phyloP scores from a whole-genome alignment of 1,284 basidiomycete genomes.

The Ceratobasidium sp. region DNA sequence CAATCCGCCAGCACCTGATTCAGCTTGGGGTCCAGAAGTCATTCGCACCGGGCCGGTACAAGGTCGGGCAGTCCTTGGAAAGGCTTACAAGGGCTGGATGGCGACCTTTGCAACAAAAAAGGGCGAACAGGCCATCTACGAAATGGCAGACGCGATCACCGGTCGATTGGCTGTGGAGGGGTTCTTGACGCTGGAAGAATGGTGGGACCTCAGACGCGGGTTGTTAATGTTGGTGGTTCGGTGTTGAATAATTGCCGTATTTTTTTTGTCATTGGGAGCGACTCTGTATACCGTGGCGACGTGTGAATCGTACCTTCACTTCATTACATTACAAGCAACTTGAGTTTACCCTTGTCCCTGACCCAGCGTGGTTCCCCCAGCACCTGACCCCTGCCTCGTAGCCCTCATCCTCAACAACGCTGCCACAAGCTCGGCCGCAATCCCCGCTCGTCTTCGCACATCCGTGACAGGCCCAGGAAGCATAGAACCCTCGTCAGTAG shows the following conservation, averaged over 20 bases:
- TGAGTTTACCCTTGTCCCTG: background rate
- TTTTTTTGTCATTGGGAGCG: too few species aligned
- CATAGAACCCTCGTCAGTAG: background rate
- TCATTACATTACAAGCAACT: background rate
- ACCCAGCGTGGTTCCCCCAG: too few species aligned
- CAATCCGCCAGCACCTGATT: conserved; percentile 4
- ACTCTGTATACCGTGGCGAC: background rate
- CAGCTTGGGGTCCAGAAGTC: background rate
- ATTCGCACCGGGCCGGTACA: conserved; percentile 12
- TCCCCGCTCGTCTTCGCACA: background rate
- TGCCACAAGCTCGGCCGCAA: background rate
- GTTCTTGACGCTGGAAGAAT: conserved; percentile 26
- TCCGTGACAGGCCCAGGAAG: conserved; percentile 12
- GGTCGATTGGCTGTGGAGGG: conserved; percentile 20
- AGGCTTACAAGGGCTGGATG: background rate
- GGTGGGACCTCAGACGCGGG: conserved; percentile 25
- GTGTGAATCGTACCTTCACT: background rate
- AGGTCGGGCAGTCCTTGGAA: background rate
- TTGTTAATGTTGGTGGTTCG: conserved; percentile 11
- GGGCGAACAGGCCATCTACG: conserved; percentile 2
- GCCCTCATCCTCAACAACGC: conserved; percentile 11
- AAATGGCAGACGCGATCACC: conserved; percentile 1
- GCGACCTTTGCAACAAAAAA: background rate
- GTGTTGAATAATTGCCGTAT: conserved; percentile 2
- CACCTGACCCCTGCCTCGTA: background rate